phyloP scores from a whole-genome alignment of 139 green algal genomes.

The Micractinium conductrix region DNA sequence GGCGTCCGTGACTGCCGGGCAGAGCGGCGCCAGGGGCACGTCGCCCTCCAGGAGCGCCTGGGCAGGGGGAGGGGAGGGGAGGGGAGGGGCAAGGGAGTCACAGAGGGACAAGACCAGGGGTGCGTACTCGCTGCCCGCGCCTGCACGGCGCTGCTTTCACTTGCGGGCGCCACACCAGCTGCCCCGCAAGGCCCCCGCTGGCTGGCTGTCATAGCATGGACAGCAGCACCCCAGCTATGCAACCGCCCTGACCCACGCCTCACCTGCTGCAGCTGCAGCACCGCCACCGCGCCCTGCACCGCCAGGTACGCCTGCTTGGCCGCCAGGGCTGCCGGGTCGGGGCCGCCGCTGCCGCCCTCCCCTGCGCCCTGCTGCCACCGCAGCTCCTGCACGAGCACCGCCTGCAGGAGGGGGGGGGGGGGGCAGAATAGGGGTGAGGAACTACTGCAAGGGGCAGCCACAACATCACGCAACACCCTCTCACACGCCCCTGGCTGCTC shows the following conservation, averaged over 20 bases:
- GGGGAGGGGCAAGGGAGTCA: neutral
- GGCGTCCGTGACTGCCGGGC: conserved; percentile 30
- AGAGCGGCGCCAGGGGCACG: conserved; percentile 15
- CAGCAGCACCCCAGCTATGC: neutral
- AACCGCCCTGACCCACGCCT: neutral
- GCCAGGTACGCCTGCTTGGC: conserved; percentile 62
- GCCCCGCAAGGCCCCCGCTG: no score
- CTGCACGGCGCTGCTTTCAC: no score
- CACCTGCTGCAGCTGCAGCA: conserved; percentile 68
- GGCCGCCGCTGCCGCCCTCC: neutral
- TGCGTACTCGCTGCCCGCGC: no score
- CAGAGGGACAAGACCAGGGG: no score
- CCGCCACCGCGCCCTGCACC: conserved; percentile 67
- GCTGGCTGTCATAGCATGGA: neutral
- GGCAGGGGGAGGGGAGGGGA: neutral
- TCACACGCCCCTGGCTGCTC: neutral
- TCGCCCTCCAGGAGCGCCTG: conserved; percentile 37
- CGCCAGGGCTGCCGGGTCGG: conserved; percentile 48
- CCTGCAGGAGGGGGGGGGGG: conserved; percentile 22
- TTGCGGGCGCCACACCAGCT: no score
- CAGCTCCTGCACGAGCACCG: conserved; percentile 45
- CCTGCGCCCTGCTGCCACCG: conserved; percentile 36
- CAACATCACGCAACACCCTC: no score
- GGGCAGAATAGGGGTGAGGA: neutral
- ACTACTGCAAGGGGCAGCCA: no score